A percentile compares a stretch with the other conserved stretches of the same genome.
phyloP scores from a whole-genome alignment of 1,284 basidiomycete genomes.

The Hortiboletus rubellus region DNA sequence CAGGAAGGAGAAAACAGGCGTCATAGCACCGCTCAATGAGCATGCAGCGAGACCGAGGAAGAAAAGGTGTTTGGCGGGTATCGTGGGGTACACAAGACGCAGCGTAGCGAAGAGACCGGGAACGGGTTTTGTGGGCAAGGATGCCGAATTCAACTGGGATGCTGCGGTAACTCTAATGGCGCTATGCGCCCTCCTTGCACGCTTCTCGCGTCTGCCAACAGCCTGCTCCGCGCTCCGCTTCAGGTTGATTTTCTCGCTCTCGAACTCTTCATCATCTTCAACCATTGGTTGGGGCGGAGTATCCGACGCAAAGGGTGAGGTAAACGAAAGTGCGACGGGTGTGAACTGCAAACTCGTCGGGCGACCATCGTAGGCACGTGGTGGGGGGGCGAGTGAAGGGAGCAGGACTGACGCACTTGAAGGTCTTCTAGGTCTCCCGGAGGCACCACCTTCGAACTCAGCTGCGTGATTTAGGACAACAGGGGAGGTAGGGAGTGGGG shows the following conservation, averaged over 20 bases:
- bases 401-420: constrained; percentile 39
- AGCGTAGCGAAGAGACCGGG: constrained; percentile 44
- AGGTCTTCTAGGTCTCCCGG: constrained; percentile 32
- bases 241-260: constrained; percentile 45
- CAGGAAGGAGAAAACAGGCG: constrained; percentile 89
- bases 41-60: constrained; percentile 67
- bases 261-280: constrained; percentile 44
- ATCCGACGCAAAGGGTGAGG: constrained; percentile 28
- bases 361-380: constrained; percentile 34
- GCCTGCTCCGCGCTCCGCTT: constrained; percentile 39
- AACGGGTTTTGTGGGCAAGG: neutral
- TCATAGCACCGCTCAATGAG: constrained; percentile 76
- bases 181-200: constrained; percentile 30
- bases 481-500: neutral
- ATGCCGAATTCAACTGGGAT: neutral
- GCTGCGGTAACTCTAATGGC: constrained; percentile 20
- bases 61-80: constrained; percentile 76
- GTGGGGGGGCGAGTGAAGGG: constrained; percentile 29
- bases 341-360: constrained; percentile 63
- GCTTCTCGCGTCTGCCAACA: constrained; percentile 29
- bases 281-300: constrained; percentile 16
- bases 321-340: constrained; percentile 51
- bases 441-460: constrained; percentile 23
- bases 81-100: constrained; percentile 63
- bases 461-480: constrained; percentile 1